Conservation (phyloP, 352 stramenopile species). For the Pythium diclinum region DNA sequence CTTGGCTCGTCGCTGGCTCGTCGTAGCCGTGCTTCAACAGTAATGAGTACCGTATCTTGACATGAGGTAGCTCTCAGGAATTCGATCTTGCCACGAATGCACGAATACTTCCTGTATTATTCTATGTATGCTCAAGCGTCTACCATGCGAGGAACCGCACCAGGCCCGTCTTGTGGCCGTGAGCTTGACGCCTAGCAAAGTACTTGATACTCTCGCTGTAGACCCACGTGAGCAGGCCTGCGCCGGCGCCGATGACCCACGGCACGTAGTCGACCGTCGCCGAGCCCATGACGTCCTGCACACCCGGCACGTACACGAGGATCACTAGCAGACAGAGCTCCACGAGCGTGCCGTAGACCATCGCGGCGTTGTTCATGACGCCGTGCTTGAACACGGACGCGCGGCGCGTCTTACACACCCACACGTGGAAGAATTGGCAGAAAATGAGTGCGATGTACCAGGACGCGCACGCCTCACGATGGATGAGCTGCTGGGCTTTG, state of each 20-base stretch:
- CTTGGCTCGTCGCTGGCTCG: too few species aligned
- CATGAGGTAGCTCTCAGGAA: too few species aligned
- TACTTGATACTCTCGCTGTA: constrained; percentile 49
- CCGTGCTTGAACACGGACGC: constrained; percentile 64
- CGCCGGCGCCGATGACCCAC: constrained; percentile 40
- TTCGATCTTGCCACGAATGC: too few species aligned
- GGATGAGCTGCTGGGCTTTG: constrained; percentile 41
- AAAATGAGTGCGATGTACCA: constrained; percentile 74
- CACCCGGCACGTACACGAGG: constrained; percentile 42
- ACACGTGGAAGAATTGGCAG: constrained; percentile 80
- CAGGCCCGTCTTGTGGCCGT: too few species aligned
- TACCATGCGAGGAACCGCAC: too few species aligned
- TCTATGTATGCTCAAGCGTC: too few species aligned
- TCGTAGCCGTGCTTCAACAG: too few species aligned
- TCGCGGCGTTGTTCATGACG: constrained; percentile 74
- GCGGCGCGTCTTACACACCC: constrained; percentile 84
- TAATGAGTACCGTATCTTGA: too few species aligned
- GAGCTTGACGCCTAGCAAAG: too few species aligned
- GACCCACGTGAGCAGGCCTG: constrained; percentile 32
- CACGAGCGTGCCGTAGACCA: constrained; percentile 49
- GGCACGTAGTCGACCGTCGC: constrained; percentile 37
- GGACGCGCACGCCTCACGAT: constrained; percentile 56
- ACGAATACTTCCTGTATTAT: too few species aligned
- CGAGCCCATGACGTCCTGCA: constrained; percentile 43
- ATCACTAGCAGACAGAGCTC: constrained; percentile 43